Conservation (phyloP, 1,284 basidiomycete genomes). For the Volvariella volvacea region DNA sequence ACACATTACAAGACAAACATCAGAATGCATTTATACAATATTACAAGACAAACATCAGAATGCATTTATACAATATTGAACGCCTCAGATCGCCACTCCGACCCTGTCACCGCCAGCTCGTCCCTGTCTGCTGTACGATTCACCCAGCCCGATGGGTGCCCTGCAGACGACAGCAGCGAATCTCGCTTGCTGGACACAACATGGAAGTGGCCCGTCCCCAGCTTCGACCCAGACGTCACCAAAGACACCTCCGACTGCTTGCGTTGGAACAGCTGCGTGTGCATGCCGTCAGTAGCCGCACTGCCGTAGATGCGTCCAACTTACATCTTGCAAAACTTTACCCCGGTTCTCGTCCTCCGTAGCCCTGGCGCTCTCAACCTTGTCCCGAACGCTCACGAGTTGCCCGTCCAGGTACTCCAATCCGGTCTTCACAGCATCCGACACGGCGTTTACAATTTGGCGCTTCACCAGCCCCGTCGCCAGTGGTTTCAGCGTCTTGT, state of each 20-base stretch:
- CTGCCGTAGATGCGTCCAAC: constrained; percentile 4
- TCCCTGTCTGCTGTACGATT: constrained; percentile 57
- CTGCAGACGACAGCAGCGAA: constrained; percentile 55
- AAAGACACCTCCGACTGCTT: constrained; percentile 52
- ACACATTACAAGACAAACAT: no score
- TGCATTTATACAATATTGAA: constrained; percentile 17
- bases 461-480: constrained; percentile 83
- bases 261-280: constrained; percentile 45
- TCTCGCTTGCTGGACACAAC: constrained; percentile 58
- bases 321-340: constrained; percentile 64
- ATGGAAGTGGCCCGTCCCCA: constrained; percentile 58
- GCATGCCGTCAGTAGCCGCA: constrained; percentile 2
- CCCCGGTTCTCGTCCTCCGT: constrained; percentile 26
- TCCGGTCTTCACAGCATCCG: constrained; percentile 70
- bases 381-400: constrained; percentile 73
- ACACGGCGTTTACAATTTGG: constrained; percentile 82
- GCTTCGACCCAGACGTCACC: constrained; percentile 17
- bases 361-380: constrained; percentile 64
- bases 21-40: no score
- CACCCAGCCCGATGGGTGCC: constrained; percentile 68
- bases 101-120: constrained; percentile 38
- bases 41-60: no score
- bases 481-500: constrained; percentile 76
- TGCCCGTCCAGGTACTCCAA: constrained; percentile 86
- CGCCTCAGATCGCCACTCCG: constrained; percentile 67